A percentile compares a stretch with the other conserved stretches of the same genome.
Conservation (phyloP, 2,329 filamentous ascomycete species). For the Chaetomium sp. region DNA sequence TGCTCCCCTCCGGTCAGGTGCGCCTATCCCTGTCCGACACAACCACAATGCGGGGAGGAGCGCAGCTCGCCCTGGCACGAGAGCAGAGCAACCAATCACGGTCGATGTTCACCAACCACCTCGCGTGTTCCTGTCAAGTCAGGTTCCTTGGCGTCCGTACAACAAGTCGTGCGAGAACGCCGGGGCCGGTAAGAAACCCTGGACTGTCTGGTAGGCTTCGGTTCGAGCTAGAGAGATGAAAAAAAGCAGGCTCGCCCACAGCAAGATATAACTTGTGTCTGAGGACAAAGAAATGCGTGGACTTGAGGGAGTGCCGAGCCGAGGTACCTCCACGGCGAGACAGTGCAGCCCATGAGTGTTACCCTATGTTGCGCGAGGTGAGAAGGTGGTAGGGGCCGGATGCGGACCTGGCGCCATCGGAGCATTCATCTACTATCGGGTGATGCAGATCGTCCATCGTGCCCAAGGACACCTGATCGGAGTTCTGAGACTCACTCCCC, state of each 20-base stretch:
- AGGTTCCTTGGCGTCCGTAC: neutral
- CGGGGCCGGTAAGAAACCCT: neutral
- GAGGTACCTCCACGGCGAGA: neutral
- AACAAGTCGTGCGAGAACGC: neutral
- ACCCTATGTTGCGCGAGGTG: neutral
- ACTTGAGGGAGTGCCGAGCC: neutral
- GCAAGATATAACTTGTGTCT: neutral
- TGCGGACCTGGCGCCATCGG: neutral
- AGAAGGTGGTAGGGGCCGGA: neutral
- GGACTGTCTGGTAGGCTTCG: neutral
- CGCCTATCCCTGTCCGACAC: conserved; percentile 10
- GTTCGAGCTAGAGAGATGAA: neutral
- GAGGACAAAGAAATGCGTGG: neutral
- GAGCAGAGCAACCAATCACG: conserved; percentile 9
- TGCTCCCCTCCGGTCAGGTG: conserved; percentile 8
- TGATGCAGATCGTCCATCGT: neutral
- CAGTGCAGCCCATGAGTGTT: neutral
- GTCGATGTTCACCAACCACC: neutral
- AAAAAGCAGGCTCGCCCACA: neutral
- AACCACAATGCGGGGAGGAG: conserved; percentile 7
- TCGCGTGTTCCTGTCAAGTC: neutral
- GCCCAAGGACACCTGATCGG: conserved; percentile 4
- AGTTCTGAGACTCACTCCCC: neutral
- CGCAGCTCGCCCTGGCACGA: neutral
- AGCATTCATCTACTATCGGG: neutral